Percentiles rank a stretch among this genome's conserved stretches.
Conservation (phyloP, 331 rosid species). For the Spiraea crenata region DNA sequence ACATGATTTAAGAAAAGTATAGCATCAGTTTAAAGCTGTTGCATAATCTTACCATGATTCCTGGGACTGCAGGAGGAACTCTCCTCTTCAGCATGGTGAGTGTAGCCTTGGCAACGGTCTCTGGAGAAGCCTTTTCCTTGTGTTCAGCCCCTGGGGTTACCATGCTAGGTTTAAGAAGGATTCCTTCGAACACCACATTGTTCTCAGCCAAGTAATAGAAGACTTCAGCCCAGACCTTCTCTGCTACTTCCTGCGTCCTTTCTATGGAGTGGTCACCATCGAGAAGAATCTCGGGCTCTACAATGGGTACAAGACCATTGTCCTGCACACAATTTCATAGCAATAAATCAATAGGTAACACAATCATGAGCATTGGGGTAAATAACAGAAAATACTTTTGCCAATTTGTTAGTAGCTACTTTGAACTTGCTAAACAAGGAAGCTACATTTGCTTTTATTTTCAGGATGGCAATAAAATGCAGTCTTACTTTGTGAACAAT, state of each 20-base stretch:
- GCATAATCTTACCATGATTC: constrained; percentile 76
- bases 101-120: constrained; percentile 76
- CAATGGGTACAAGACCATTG: constrained; percentile 96
- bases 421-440: background rate
- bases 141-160: constrained; percentile 99
- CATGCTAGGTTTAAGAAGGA: constrained; percentile 99
- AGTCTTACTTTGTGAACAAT: background rate
- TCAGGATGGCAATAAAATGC: background rate
- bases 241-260: constrained; percentile 94
- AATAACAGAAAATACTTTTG: background rate
- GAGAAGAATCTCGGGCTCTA: constrained; percentile 98
- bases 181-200: constrained; percentile 91
- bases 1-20: too few relatives aligned
- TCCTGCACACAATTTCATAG: constrained; percentile 43
- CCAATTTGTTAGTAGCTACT: background rate
- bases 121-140: constrained; percentile 88
- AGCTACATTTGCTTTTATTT: background rate
- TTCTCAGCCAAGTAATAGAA: constrained; percentile 90
- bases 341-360: background rate
- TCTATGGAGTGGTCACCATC: constrained; percentile 97
- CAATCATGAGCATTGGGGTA: background rate
- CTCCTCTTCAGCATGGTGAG: constrained; percentile 83
- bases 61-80: constrained; percentile 98
- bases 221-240: constrained; percentile 97
- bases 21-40: background rate